Percentiles rank a stretch among this genome's conserved stretches.
Evolutionary conservation across 805 yeast genomes (phyloP).

Genomic region (Cyberlindnera euphorbiiphila): DNA sequence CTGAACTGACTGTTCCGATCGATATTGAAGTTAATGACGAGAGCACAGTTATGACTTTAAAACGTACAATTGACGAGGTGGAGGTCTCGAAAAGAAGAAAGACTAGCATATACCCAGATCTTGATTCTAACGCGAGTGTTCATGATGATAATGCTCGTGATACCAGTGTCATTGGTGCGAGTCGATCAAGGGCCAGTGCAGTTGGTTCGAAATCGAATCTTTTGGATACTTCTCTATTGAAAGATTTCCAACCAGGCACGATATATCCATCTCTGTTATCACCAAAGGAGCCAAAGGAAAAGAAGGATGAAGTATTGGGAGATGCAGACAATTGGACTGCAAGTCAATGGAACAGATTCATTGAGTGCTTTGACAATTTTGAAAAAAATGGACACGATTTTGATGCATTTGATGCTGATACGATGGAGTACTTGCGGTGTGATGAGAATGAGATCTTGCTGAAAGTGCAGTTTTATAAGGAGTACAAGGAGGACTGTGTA

Average conservation of each 20-base stretch:
- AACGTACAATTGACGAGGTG: neutral
- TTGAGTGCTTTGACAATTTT: conserved; percentile 11
- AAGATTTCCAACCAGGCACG: conserved; percentile 1
- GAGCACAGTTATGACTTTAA: conserved; percentile 3
- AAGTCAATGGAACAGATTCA: conserved; percentile 23
- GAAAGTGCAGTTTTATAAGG: conserved; percentile 20
- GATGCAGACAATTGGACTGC: conserved; percentile 13
- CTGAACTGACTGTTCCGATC: conserved; percentile 22
- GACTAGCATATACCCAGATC: conserved; percentile 8
- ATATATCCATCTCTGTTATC: conserved; percentile 4
- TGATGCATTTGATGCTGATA: conserved; percentile 12
- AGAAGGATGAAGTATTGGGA: conserved; percentile 5
- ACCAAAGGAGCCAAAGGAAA: neutral
- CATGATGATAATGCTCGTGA: too few species aligned
- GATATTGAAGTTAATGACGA: conserved; percentile 5
- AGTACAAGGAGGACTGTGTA: conserved; percentile 3
- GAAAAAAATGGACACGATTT: conserved; percentile 9
- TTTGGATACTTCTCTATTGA: too few species aligned
- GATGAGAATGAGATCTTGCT: conserved; percentile 21
- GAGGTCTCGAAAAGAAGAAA: neutral
- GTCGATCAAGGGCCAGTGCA: too few species aligned
- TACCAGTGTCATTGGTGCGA: too few species aligned
- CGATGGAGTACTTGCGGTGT: conserved; percentile 17
- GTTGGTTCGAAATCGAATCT: too few species aligned
- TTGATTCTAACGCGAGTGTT: too few species aligned